Base-by-base conservation (phyloP, 176 grass and related monocot genomes). In the Oryza punctata region DNA sequence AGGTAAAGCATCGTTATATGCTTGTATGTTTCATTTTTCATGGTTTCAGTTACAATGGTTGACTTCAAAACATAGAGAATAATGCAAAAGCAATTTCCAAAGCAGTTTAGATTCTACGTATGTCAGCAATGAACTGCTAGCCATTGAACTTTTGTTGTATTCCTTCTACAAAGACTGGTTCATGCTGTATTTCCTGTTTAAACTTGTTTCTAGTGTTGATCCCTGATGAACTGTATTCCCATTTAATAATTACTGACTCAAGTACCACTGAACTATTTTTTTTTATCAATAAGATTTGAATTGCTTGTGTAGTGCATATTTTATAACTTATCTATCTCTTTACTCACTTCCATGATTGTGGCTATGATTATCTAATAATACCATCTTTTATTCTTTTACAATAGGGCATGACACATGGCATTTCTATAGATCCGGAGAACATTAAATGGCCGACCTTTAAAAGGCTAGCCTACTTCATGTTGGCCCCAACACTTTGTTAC, bases 401-500 rank as follows among this genome's bases (percentile, higher is more conserved):
- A 85, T 59, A 94, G 93, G 95, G 72, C 41, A 38, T 63, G 70
- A n/a, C 78, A 54, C 64, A 65, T 78, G 84, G 30, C 33, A 89
- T 65, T 89, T 86, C 60, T 44, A 57, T 91, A 35, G 91, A 90
- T 50, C 59, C 52, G 32, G 75, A 91, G 59, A 79, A 64, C 78
- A 76, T 94, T 72, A 88, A 90, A 85, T 77, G 81, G 43, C 81
- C 91, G 74, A 98, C 78, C 43, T 89, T 94, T 45, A 85, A 90
- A 64, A 88, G 87, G 74, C 75, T 98, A 27, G 43, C 65, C 35
- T 95, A 96, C 65, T 98, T 98, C 67, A 91, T 98, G 81, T 80
- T 95, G 79, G 91, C 96, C 84, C 96, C 96, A 61, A 98, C 93
- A 85, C 89, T 98, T 78, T 98, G 96, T 90, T 98, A 96, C 69